Evolutionary conservation across 2,329 filamentous ascomycete genomes (phyloP), one percentile per base, ranked within the genome.

Genomic region (Tetracladium maxilliforme): DNA sequence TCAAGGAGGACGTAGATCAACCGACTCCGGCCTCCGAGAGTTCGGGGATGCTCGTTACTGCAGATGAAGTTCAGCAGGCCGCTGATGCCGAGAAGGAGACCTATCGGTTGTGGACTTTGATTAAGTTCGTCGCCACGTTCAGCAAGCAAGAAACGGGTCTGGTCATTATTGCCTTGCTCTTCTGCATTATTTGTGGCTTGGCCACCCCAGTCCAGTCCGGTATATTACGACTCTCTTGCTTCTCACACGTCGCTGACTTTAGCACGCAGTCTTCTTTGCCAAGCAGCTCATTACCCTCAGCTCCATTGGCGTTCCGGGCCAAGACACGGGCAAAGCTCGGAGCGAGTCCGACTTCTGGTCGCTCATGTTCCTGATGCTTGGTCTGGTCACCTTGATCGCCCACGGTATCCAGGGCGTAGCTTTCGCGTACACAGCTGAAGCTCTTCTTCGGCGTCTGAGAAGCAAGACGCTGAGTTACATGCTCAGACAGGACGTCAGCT

Each of bases 251-350:
- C n/a, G n/a, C n/a, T n/a, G n/a, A n/a, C n/a, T n/a, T n/a, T n/a
- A n/a, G n/a, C n/a, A 75, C 42, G 66, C 78, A 34, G 70, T 94
- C 35, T 77, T 95, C 51, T 92, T 94, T 41, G 77, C 84, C 40
- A 93, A 94, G 50, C 68, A 83, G 30, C 86, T 95, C 47, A 68
- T 70, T 31, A 69, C 73, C 7, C 61, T 69, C n/a, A n/a, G n/a
- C n/a, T n/a, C n/a, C 36, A 12, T 12, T 11, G 11, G 12, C 10
- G 12, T 32, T 18, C 14, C 14, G 66, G 59, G 14, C 49, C n/a
- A n/a, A 48, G 37, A 17, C 59, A 61, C 47, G 68, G 58, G 21
- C 16, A 49, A 70, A 27, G 61, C 92, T 26, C 69, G 74, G 35
- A 57, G 63, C 11, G 67, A 87, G 30, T 73, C n/a, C n/a, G n/a